Percentiles rank a stretch among this genome's conserved stretches.
Conservation (phyloP, 345 rosid genomes). For the Combretum micranthum region DNA sequence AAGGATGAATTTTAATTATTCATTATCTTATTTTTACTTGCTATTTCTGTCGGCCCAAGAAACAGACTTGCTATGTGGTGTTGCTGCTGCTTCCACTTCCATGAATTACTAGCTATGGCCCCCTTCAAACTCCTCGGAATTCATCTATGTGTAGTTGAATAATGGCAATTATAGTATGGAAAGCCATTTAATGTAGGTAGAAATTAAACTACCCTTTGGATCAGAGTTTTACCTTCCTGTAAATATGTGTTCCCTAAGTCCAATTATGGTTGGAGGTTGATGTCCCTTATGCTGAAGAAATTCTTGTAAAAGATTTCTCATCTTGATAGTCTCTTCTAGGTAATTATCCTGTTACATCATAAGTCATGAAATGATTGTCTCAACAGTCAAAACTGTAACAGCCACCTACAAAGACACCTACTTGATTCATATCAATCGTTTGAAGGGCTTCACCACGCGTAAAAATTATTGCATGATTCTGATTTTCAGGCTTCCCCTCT, state of each 20-base stretch:
- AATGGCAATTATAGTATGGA: too few relatives aligned
- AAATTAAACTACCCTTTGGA: too few relatives aligned
- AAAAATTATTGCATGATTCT: slow-evolving; percentile 83
- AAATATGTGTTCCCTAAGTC: slow-evolving; percentile 89
- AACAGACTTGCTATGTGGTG: too few relatives aligned
- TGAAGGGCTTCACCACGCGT: slow-evolving; percentile 98
- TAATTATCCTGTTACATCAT: slow-evolving; percentile 60
- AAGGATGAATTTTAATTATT: too few relatives aligned
- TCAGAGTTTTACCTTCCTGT: slow-evolving; percentile 68
- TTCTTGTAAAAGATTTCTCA: slow-evolving; percentile 96
- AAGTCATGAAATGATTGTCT: slow-evolving; percentile 15
- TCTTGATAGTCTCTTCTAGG: slow-evolving; percentile 92
- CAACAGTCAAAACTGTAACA: slow-evolving; percentile 6
- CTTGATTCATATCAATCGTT: slow-evolving; percentile 97
- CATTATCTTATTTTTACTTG: too few relatives aligned
- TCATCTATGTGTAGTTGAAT: too few relatives aligned
- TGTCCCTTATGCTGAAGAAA: slow-evolving; percentile 64
- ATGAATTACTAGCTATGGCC: too few relatives aligned
- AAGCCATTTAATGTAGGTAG: too few relatives aligned
- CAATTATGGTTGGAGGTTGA: slow-evolving; percentile 80
- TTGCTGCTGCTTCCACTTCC: too few relatives aligned
- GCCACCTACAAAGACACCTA: slow-evolving; percentile 19
- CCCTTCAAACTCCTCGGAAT: too few relatives aligned
- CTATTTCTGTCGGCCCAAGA: too few relatives aligned
- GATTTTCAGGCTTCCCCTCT: slow-evolving; percentile 98